A percentile compares a stretch with the other conserved stretches of the same genome.
Evolutionary conservation across 2,329 filamentous ascomycete species (phyloP).

Genomic region (Xylaria sp.): DNA sequence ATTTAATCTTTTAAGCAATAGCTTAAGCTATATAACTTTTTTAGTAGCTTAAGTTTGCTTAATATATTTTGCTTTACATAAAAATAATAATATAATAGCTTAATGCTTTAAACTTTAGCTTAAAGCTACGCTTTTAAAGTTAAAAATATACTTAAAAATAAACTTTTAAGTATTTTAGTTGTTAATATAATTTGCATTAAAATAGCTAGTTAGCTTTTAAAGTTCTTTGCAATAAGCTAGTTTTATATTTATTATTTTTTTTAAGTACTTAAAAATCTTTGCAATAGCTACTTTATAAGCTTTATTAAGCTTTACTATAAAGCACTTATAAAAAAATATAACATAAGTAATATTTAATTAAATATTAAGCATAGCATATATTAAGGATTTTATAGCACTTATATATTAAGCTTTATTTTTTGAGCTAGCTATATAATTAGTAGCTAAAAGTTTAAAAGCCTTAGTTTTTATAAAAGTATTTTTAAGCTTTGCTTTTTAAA

Average conservation of each 20-base stretch:
- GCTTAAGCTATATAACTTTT: background rate
- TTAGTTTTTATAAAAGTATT: background rate
- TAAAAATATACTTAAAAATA: background rate
- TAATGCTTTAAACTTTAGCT: background rate
- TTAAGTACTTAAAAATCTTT: background rate
- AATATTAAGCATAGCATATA: background rate
- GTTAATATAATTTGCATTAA: background rate
- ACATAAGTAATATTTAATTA: background rate
- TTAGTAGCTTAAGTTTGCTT: background rate
- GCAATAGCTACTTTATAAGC: background rate
- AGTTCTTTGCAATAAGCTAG: background rate
- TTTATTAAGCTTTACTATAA: background rate
- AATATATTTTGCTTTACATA: background rate
- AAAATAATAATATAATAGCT: conserved; percentile 5
- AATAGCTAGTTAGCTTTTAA: background rate
- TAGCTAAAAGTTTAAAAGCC: no score
- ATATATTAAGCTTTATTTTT: no score
- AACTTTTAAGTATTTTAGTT: background rate
- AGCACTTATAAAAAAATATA: background rate
- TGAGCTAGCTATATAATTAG: no score
- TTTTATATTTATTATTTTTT: conserved; percentile 1
- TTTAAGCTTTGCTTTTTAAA: background rate
- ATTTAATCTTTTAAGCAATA: background rate
- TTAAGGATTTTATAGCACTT: no score
- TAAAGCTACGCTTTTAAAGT: background rate